Conservation (phyloP, 2,329 filamentous ascomycete genomes). For the Colletotrichum plurivorum region DNA sequence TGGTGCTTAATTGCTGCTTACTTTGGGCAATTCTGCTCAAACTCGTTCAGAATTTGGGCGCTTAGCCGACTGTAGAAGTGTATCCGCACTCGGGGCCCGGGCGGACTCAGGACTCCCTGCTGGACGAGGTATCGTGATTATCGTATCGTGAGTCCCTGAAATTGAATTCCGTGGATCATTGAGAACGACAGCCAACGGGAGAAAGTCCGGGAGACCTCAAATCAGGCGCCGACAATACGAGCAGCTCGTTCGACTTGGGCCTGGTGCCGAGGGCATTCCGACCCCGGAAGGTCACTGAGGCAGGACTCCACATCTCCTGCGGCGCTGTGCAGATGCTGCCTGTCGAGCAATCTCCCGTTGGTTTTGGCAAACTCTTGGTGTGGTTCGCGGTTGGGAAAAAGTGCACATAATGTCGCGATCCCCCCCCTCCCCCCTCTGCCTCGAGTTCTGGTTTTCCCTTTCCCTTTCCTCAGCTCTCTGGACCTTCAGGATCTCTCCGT, state of each 20-base stretch:
- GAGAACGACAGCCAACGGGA: slow-evolving; percentile 4
- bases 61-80: slow-evolving; percentile 19
- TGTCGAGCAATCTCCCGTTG: slow-evolving; percentile 28
- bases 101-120: no score
- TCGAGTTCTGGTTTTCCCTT: no score
- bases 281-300: background rate
- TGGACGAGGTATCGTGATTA: no score
- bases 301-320: slow-evolving; percentile 23
- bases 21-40: background rate
- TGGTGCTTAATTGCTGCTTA: slow-evolving; percentile 9
- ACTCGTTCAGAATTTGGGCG: slow-evolving; percentile 16
- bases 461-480: background rate
- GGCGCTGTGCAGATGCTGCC: slow-evolving; percentile 22
- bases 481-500: slow-evolving; percentile 5
- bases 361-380: background rate
- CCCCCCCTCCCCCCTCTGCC: background rate
- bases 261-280: slow-evolving; percentile 22
- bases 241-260: slow-evolving; percentile 9
- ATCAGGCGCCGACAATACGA: slow-evolving; percentile 6
- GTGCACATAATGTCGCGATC: slow-evolving; percentile 35
- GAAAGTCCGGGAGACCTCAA: background rate
- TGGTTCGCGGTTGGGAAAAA: slow-evolving; percentile 7
- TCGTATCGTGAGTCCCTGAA: no score
- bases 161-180: background rate
- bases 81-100: slow-evolving; percentile 1